Evolutionary conservation across 257 asterid species (phyloP).

Genomic region (Gynochthodes officinalis): DNA sequence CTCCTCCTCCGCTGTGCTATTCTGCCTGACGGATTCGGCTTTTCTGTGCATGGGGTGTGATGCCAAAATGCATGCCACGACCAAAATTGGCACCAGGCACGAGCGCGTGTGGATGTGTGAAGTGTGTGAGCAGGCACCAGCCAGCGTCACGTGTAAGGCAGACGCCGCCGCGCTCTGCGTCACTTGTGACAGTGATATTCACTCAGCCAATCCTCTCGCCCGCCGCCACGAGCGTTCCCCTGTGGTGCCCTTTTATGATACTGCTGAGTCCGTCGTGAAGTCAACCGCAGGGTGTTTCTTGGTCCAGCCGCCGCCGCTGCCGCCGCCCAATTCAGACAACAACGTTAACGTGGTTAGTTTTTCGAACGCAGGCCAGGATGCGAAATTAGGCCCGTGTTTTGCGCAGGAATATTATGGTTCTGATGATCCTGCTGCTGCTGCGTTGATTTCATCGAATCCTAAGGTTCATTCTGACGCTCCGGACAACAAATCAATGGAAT

Average conservation of each 20-base stretch:
- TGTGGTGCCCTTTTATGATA: conserved; percentile 63
- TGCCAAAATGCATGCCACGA: conserved; percentile 32
- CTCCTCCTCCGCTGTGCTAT: conserved; percentile 58
- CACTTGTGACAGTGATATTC: conserved; percentile 74
- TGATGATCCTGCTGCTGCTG: conserved; percentile 3
- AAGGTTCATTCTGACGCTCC: conserved; percentile 26
- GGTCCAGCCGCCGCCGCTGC: conserved; percentile 19
- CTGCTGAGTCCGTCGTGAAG: conserved; percentile 54
- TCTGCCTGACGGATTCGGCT: conserved; percentile 58
- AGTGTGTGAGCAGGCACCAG: conserved; percentile 80
- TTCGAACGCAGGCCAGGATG: not conserved
- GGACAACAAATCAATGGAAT: conserved; percentile 53
- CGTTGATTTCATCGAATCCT: conserved; percentile 40
- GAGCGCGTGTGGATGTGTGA: conserved; percentile 87
- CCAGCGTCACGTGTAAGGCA: conserved; percentile 65
- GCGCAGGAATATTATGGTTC: conserved; percentile 16
- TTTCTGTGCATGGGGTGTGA: conserved; percentile 72
- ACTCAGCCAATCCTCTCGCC: conserved; percentile 76
- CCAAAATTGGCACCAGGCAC: conserved; percentile 24
- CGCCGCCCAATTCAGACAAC: not conserved
- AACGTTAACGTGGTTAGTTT: not conserved
- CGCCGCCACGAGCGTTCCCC: conserved; percentile 43
- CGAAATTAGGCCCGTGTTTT: conserved; percentile 9
- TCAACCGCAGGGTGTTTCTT: conserved; percentile 34
- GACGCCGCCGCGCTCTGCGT: conserved; percentile 79